Conservation (phyloP, 1,284 basidiomycete genomes). For the Gymnopus androsaceus region DNA sequence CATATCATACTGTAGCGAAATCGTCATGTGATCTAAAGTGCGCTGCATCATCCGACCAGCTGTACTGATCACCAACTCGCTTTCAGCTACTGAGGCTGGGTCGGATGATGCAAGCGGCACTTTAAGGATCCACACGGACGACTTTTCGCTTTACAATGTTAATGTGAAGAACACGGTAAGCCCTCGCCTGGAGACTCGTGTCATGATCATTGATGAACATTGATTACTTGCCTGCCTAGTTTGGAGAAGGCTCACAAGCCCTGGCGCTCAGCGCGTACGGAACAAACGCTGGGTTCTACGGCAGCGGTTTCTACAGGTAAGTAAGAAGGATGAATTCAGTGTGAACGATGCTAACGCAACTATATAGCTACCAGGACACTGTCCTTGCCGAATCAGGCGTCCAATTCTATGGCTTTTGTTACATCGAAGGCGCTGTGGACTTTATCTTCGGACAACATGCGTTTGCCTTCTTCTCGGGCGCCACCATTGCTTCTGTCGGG, state of each 20-base stretch:
- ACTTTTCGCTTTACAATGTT: conserved; percentile 33
- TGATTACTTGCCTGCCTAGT: no score
- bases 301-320: conserved; percentile 25
- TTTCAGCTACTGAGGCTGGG: conserved; percentile 26
- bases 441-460: conserved; percentile 36
- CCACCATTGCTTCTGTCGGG: conserved; percentile 30
- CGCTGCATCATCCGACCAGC: no score
- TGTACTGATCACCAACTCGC: conserved; percentile 26
- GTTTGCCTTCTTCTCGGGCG: conserved; percentile 32
- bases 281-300: conserved; percentile 30
- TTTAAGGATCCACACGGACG: conserved; percentile 26
- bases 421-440: conserved; percentile 37
- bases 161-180: conserved; percentile 31
- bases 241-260: conserved; percentile 50
- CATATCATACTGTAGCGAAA: no score
- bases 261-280: conserved; percentile 57
- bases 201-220: neutral
- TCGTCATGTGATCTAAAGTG: no score
- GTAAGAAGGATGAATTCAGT: neutral
- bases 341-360: no score
- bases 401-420: conserved; percentile 33
- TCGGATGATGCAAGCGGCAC: conserved; percentile 27
- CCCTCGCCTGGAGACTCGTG: no score
- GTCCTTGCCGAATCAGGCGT: conserved; percentile 31
- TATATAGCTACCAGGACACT: conserved; percentile 31